These are phyloP conservation scores for Aspergillus sp. DNA, from an alignment of 2,329 filamentous ascomycete species.

Conservation along the genomic window DNA sequence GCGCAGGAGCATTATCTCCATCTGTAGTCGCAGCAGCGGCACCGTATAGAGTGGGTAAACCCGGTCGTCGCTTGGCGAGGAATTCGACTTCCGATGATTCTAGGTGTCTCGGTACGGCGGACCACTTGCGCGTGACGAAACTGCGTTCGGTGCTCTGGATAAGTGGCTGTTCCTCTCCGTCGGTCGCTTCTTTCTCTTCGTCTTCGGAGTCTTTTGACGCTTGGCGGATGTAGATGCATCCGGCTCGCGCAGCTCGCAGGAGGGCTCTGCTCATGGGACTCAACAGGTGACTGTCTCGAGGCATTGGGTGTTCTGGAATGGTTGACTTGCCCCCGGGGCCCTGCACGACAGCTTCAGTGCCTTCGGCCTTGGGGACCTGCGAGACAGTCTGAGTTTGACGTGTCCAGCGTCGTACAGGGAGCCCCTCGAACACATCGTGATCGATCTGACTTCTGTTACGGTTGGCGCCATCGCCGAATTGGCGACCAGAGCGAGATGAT, in stretches of 20 bases:
- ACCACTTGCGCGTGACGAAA: constrained; percentile 61
- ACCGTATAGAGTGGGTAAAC: constrained; percentile 56
- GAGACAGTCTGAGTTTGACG: constrained; percentile 69
- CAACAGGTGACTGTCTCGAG: constrained; percentile 77
- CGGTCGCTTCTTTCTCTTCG: constrained; percentile 39
- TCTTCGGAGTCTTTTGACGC: constrained; percentile 45
- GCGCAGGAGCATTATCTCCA: constrained; percentile 41
- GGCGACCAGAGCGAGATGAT: constrained; percentile 58
- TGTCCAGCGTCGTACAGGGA: constrained; percentile 90
- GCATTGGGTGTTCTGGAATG: constrained; percentile 80
- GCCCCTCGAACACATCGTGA: constrained; percentile 68
- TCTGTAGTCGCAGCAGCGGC: constrained; percentile 27
- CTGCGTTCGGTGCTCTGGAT: constrained; percentile 44
- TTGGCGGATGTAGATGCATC: constrained; percentile 72
- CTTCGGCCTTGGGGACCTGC: constrained; percentile 66
- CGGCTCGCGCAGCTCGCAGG: constrained; percentile 76
- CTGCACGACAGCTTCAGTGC: constrained; percentile 38
- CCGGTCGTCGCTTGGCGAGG: constrained; percentile 62
- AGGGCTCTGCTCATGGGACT: constrained; percentile 79
- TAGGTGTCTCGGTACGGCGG: constrained; percentile 56
- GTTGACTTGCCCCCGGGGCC: constrained; percentile 29
- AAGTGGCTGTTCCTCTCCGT: constrained; percentile 34
- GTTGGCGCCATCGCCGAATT: constrained; percentile 51
- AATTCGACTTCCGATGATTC: constrained; percentile 63
- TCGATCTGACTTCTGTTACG: constrained; percentile 56